phyloP scores from a whole-genome alignment of 768 basidiomycete species.

The Auriscalpium vulgare region DNA sequence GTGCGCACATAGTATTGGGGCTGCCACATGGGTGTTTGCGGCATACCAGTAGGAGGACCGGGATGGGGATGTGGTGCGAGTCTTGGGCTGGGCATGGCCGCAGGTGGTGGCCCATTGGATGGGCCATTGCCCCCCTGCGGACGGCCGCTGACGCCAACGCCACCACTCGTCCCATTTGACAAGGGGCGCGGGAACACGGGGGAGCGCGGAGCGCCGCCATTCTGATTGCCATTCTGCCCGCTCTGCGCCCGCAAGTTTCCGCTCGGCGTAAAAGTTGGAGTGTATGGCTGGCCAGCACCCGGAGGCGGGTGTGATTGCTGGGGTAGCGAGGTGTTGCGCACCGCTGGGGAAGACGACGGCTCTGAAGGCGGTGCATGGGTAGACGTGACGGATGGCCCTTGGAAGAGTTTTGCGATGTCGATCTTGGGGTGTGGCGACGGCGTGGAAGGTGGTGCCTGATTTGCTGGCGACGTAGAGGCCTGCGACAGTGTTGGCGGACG shows the following conservation, averaged over 20 bases:
- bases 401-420: constrained; percentile 51
- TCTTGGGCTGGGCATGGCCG: constrained; percentile 61
- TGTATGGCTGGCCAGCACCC: constrained; percentile 5
- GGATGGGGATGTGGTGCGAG: constrained; percentile 52
- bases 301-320: constrained; percentile 39
- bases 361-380: constrained; percentile 14
- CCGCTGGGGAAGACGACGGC: constrained; percentile 30
- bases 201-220: constrained; percentile 41
- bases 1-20: constrained; percentile 50
- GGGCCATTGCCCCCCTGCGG: constrained; percentile 34
- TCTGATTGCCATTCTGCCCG: constrained; percentile 12
- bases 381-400: constrained; percentile 28
- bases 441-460: constrained; percentile 17
- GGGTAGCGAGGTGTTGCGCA: constrained; percentile 43
- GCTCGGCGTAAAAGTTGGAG: constrained; percentile 5
- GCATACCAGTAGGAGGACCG: constrained; percentile 44
- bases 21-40: constrained; percentile 40
- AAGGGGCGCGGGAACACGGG: constrained; percentile 54
- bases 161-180: constrained; percentile 42
- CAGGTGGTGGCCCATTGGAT: constrained; percentile 29
- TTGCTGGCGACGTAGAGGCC: constrained; percentile 19
- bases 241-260: constrained; percentile 12
- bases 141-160: constrained; percentile 33
- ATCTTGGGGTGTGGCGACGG: constrained; percentile 24
- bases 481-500: constrained; percentile 21